phyloP scores from a whole-genome alignment of 805 yeast genomes.

The Wickerhamiella allomyrinae region DNA sequence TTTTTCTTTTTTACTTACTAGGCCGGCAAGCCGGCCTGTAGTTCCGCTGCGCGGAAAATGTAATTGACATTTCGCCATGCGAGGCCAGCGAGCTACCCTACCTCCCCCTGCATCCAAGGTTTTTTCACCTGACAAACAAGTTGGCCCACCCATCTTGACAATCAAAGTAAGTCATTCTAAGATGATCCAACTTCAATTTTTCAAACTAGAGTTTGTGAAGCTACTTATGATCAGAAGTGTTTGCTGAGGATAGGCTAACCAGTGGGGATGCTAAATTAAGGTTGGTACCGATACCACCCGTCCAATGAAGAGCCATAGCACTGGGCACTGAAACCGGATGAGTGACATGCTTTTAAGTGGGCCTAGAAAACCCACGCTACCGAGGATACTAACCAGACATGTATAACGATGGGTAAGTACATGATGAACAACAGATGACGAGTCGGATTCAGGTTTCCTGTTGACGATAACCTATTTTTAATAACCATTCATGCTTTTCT shows the following conservation, averaged over 20 bases:
- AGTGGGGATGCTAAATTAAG: background rate
- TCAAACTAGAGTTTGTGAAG: slow-evolving; percentile 61
- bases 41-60: too few species aligned
- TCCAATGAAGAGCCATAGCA: slow-evolving; percentile 75
- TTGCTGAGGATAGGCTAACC: slow-evolving; percentile 15
- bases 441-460: slow-evolving; percentile 95
- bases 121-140: slow-evolving; percentile 1
- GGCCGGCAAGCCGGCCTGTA: too few species aligned
- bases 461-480: slow-evolving; percentile 68
- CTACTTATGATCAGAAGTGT: slow-evolving; percentile 34
- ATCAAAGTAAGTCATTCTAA: slow-evolving; percentile 10
- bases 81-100: background rate
- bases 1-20: too few species aligned
- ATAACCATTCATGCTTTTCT: slow-evolving; percentile 96
- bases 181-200: slow-evolving; percentile 36
- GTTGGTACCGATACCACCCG: background rate
- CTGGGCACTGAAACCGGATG: slow-evolving; percentile 97
- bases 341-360: slow-evolving; percentile 92
- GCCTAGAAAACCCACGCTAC: slow-evolving; percentile 97
- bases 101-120: background rate
- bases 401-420: slow-evolving; percentile 15
- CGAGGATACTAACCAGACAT: slow-evolving; percentile 36
- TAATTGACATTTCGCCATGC: too few species aligned
- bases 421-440: slow-evolving; percentile 80
- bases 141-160: background rate